Percentiles rank a stretch among this genome's conserved stretches.
phyloP scores from a whole-genome alignment of 306 rosid genomes.

The Castanea mollissima region DNA sequence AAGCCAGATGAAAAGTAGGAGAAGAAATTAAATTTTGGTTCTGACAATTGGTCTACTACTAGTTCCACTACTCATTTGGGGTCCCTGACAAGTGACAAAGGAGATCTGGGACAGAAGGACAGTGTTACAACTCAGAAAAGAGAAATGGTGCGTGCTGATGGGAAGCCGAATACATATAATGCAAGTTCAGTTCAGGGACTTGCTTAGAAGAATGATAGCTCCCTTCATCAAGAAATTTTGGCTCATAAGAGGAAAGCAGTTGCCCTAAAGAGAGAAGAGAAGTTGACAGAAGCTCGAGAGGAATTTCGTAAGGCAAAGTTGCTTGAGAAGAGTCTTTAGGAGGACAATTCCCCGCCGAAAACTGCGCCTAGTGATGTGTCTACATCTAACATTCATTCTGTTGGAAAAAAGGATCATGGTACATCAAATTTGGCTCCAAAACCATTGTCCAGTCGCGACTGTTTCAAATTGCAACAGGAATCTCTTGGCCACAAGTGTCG shows the following conservation, averaged over 20 bases:
- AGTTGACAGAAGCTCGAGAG: constrained; percentile 77
- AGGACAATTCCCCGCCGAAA: constrained; percentile 37
- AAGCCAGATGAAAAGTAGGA: constrained; percentile 27
- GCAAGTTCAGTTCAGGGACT: constrained; percentile 28
- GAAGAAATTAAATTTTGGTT: constrained; percentile 23
- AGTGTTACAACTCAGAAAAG: constrained; percentile 23
- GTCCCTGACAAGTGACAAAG: constrained; percentile 19
- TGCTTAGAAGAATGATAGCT: constrained; percentile 35
- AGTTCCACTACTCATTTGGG: constrained; percentile 29
- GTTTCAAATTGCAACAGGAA: constrained; percentile 96
- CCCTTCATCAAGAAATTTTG: constrained; percentile 62
- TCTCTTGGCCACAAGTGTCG: constrained; percentile 88
- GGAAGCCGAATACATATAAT: constrained; percentile 34
- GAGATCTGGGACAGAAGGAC: constrained; percentile 24
- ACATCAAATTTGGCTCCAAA: constrained; percentile 33
- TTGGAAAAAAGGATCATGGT: constrained; percentile 39
- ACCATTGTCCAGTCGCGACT: constrained; percentile 77
- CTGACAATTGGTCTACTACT: constrained; percentile 26
- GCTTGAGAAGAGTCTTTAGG: constrained; percentile 70
- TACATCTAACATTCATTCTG: constrained; percentile 27
- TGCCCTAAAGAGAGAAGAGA: constrained; percentile 90
- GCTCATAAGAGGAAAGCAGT: constrained; percentile 82
- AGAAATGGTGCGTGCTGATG: constrained; percentile 27
- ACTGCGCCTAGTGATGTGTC: constrained; percentile 31
- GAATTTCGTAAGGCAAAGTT: constrained; percentile 81